A percentile compares a stretch with the other conserved stretches of the same genome.
phyloP scores from a whole-genome alignment of 2,329 filamentous ascomycete species.

The Botryotinia calthae region DNA sequence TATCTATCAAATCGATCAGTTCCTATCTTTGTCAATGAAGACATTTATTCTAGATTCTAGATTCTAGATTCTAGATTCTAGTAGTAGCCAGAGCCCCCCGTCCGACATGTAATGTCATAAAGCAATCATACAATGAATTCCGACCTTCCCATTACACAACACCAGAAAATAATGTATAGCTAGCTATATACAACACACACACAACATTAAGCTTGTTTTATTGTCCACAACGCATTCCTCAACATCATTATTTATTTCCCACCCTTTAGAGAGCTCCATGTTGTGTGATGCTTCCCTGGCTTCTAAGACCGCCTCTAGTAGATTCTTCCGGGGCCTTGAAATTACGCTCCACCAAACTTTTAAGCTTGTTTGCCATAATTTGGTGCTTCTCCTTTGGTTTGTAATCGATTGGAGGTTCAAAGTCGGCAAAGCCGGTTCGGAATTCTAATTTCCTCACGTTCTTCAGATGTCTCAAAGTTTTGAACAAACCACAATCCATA shows the following conservation, averaged over 20 bases:
- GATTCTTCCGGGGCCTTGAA: constrained; percentile 17
- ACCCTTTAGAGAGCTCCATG: not conserved
- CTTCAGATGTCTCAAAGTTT: constrained; percentile 17
- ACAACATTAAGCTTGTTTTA: not conserved
- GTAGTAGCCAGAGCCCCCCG: not conserved
- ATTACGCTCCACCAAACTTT: constrained; percentile 24
- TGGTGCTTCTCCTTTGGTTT: constrained; percentile 20
- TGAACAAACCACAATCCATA: constrained; percentile 24
- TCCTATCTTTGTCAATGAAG: not conserved
- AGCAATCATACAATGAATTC: not conserved
- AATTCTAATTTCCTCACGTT: constrained; percentile 24
- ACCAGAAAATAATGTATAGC: not conserved
- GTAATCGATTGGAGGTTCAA: constrained; percentile 12
- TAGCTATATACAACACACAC: not conserved
- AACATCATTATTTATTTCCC: too few relatives aligned
- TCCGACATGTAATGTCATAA: not conserved
- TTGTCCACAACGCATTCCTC: too few relatives aligned
- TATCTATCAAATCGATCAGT: too few relatives aligned
- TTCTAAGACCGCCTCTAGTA: not conserved
- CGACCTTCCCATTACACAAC: not conserved
- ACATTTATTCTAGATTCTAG: not conserved
- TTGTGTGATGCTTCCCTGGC: not conserved
- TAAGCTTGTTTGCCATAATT: constrained; percentile 21
- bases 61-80: not conserved
- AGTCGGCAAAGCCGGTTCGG: constrained; percentile 19